A percentile compares a stretch with the other conserved stretches of the same genome.
phyloP scores from a whole-genome alignment of 495 filamentous ascomycete species.

The Neurospora terricola region DNA sequence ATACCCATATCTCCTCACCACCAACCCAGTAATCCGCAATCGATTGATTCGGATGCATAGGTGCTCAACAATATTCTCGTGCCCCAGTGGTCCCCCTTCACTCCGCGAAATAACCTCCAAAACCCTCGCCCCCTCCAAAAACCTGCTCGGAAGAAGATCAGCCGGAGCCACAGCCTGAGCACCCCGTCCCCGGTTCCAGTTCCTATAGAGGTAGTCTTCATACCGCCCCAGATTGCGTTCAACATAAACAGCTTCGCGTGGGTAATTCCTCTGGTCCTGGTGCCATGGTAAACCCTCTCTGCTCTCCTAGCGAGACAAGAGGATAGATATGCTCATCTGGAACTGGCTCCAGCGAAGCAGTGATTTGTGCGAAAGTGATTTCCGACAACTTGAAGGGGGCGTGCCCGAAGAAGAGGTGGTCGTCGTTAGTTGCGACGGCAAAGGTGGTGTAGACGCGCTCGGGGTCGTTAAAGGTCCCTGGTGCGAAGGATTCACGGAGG shows the following conservation, averaged over 20 bases:
- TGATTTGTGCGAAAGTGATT: neutral
- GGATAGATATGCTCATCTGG: neutral
- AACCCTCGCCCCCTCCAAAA: neutral
- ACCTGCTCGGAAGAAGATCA: neutral
- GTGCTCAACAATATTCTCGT: neutral
- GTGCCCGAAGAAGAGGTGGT: neutral
- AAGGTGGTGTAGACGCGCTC: neutral
- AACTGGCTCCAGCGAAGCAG: neutral
- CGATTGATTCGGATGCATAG: neutral
- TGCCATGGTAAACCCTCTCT: neutral
- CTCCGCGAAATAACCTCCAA: neutral
- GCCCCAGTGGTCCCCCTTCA: too few relatives aligned
- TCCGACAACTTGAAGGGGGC: neutral
- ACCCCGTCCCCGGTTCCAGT: neutral
- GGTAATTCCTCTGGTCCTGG: neutral
- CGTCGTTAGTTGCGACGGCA: neutral
- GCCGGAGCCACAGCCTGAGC: too few relatives aligned
- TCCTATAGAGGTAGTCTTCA: neutral
- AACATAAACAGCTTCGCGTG: neutral
- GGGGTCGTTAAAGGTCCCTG: too few relatives aligned
- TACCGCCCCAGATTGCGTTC: neutral
- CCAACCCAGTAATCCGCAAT: too few relatives aligned
- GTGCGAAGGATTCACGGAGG: neutral
- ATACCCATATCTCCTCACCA: too few relatives aligned
- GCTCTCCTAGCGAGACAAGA: too few relatives aligned